Base-by-base conservation (phyloP, 345 rosid species). In the Populus alba region DNA sequence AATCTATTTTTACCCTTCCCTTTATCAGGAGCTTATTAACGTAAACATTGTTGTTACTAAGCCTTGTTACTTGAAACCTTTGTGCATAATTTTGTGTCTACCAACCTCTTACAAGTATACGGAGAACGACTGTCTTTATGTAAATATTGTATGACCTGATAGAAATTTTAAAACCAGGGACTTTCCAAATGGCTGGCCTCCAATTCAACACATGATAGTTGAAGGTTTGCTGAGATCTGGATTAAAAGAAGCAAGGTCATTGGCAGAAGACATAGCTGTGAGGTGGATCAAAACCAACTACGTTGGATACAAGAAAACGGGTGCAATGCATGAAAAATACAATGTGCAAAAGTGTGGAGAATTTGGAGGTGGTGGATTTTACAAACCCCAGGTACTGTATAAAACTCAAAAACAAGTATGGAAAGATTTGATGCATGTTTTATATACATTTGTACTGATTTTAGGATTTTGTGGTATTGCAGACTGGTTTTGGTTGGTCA, bases 401-500 rank as follows among this genome's bases (percentile, higher is more conserved):
- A 31, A 37, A 73, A 27, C 37, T 55, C 25, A 41, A 45, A 43
- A 37, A 20, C 15, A 53, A 35, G 23, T 33, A 1, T 31, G 27
- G 23, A 38, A 39, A 43, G 47, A 43, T 11, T 43, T 33, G 17
- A 59, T 25, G 23, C 27, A 39, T 55, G 22, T 37, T 53, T 33
- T 33, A 22, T 18, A 22, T 38, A 15, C 39, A 27, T 43, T 6
- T 65, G 31, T 10, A 12, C 27, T 23, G 7, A 22, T 68, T 47
- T 61, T 13, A 41, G 27, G 29, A 23, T 22, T 13, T 15, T 80
- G 59, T 1, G 72, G 66, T 23, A 70, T 8, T 87, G 87, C 90
- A 95, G 97, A 92, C 94, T 29, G 98, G 98, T 63, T 96, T 96
- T 75, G 97, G 97, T 23, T 96, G 98, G 99, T 87, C 99, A n/a